Percentiles rank a stretch among this genome's conserved stretches.
Conservation (phyloP, 1,284 basidiomycete genomes). For the Trametes polyzona region DNA sequence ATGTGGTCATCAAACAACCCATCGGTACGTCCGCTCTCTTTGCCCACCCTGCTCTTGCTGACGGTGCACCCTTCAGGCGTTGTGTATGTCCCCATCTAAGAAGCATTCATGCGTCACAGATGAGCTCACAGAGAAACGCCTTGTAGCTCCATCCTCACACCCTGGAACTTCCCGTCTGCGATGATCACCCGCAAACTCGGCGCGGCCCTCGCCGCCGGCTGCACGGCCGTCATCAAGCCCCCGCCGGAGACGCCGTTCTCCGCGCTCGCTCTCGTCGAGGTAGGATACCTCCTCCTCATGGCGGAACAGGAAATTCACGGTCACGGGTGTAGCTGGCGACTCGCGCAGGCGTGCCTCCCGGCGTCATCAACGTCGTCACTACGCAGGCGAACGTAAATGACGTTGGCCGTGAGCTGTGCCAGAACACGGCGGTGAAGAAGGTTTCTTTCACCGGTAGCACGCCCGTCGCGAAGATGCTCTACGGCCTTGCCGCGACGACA, state of each 20-base stretch:
- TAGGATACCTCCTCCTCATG: no score
- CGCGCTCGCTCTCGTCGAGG: conserved; percentile 86
- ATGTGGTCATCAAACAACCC: conserved; percentile 94
- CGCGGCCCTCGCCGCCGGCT: conserved; percentile 92
- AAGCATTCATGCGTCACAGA: not conserved
- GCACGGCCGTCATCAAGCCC: conserved; percentile 95
- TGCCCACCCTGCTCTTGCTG: not conserved
- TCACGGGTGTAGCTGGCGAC: conserved; percentile 68
- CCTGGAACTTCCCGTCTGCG: conserved; percentile 94
- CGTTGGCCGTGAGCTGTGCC: conserved; percentile 85
- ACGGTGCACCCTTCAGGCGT: conserved; percentile 47
- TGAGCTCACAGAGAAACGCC: conserved; percentile 25
- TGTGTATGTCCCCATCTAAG: conserved; percentile 48
- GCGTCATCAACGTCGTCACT: conserved; percentile 94
- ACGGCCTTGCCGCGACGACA: conserved; percentile 81
- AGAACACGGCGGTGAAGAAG: conserved; percentile 79
- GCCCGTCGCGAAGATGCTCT: conserved; percentile 88
- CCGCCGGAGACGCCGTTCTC: conserved; percentile 97
- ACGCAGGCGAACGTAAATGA: conserved; percentile 81
- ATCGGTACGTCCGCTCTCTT: conserved; percentile 59
- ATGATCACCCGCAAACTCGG: conserved; percentile 93
- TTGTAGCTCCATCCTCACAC: conserved; percentile 73
- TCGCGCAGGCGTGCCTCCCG: conserved; percentile 91
- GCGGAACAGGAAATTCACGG: no score
- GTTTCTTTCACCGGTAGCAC: conserved; percentile 96